Percentiles rank a stretch among this genome's conserved stretches.
phyloP scores from a whole-genome alignment of 805 yeast species.

The Saitoella complicata region DNA sequence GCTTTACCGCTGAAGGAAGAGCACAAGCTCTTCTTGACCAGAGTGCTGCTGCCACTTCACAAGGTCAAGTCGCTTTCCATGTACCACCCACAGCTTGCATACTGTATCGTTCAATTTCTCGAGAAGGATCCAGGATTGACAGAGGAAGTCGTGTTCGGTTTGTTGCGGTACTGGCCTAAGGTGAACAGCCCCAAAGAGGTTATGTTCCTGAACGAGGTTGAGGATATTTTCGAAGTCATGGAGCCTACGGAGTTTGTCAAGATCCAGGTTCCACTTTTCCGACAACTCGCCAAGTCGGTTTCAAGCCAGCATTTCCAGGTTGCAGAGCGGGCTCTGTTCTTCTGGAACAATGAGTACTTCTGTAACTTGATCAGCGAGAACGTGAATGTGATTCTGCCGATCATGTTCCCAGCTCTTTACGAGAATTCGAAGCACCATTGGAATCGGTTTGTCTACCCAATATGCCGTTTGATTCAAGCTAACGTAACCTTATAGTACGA shows the following conservation, averaged over 20 bases:
- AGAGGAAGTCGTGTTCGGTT: conserved; percentile 91
- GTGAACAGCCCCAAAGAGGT: conserved; percentile 88
- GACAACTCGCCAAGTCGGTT: conserved; percentile 85
- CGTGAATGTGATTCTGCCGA: conserved; percentile 83
- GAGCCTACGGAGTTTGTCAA: conserved; percentile 84
- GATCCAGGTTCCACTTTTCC: conserved; percentile 83
- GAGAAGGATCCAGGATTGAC: conserved; percentile 87
- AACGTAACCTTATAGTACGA: conserved; percentile 32
- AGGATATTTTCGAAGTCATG: conserved; percentile 90
- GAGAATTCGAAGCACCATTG: conserved; percentile 72
- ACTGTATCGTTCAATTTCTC: conserved; percentile 88
- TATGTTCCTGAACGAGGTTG: conserved; percentile 88
- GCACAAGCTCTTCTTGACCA: conserved; percentile 74
- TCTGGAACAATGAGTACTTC: conserved; percentile 90
- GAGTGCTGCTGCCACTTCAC: conserved; percentile 82
- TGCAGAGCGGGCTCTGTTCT: conserved; percentile 82
- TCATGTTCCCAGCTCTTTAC: conserved; percentile 75
- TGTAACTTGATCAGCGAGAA: conserved; percentile 72
- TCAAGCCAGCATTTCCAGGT: conserved; percentile 95
- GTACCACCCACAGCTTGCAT: conserved; percentile 93
- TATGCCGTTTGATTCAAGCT: background rate
- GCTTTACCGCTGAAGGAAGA: conserved; percentile 95
- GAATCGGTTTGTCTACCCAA: conserved; percentile 35
- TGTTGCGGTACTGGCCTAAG: conserved; percentile 92
- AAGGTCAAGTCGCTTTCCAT: conserved; percentile 75